Evolutionary conservation across 345 rosid genomes (phyloP).

Genomic region (Melaleuca quinquenervia): DNA sequence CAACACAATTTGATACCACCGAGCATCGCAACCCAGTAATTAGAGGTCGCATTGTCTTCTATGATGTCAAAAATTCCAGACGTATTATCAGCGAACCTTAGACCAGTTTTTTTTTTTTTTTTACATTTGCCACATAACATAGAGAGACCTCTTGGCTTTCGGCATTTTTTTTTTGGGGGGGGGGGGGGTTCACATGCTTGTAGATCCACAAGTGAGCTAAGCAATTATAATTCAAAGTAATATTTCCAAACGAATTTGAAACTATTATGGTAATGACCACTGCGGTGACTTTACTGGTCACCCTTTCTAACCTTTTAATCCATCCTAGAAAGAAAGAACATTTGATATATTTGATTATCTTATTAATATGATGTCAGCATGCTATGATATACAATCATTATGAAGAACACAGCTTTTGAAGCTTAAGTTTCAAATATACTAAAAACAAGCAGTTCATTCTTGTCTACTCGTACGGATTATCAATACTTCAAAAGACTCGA

Average conservation of each 20-base stretch:
- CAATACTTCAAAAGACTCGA: background rate
- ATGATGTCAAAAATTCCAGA: background rate
- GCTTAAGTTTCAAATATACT: background rate
- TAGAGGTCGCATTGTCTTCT: background rate
- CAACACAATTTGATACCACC: background rate
- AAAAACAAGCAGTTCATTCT: background rate
- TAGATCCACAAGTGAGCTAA: background rate
- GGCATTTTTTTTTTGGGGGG: no score
- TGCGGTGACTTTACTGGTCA: fast-evolving
- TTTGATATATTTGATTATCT: background rate
- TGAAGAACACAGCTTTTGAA: background rate
- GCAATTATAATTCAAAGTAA: background rate
- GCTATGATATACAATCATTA: background rate
- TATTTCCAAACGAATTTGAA: background rate
- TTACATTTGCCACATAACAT: background rate
- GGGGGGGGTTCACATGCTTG: background rate
- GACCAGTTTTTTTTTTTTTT: background rate
- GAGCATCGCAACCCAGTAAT: background rate
- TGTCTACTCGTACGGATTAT: background rate
- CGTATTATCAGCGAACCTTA: fast-evolving
- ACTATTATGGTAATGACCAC: background rate
- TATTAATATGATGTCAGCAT: background rate
- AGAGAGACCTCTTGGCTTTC: background rate
- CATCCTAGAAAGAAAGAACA: background rate
- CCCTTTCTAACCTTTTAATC: background rate